Evolutionary conservation across 2,329 filamentous ascomycete genomes (phyloP), one percentile per base, ranked within the genome.

Genomic region (Xylariaceae sp.): DNA sequence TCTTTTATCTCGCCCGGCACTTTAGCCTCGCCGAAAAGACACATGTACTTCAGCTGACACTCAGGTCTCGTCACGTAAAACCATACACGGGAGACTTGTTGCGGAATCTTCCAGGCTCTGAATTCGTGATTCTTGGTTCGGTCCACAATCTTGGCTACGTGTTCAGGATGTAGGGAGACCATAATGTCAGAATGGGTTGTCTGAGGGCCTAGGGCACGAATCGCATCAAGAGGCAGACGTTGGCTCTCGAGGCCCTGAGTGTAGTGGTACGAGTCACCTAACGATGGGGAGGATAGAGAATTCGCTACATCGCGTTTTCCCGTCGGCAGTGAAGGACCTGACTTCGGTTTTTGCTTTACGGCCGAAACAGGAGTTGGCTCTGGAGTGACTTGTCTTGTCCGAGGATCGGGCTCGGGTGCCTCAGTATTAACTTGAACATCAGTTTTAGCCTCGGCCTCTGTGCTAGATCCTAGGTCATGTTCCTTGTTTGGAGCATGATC

Each of bases 51-150:
- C 6, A 87, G 67, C 53, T 78, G 69, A n/a, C 69, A 73, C 7
- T 68, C 64, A 0, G 74, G 78, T 34, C 64, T 69, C 12, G 72
- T 80, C 12, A 75, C 73, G 60, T 84, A 83, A 12, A 87, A 72
- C 84, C 84, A 87, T 61, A 85, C 74, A n/a, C 84, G 80, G 19
- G 69, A 72, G 4, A 85, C 79, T 12, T 75, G 72, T 2, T 71
- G 64, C 1, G 81, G 80, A 27, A 87, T 75, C 47, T 73, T 76
- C 70, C 80, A 85, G 12, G 71, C 69, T 43, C 83, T 74, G 55
- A 80, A 79, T 50, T 86, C 74, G 62, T 84, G 76, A 52, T 81
- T 73, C 52, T 79, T 78, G 2, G 67, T 70, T 1, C 81, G 76
- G 7, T 72, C 67, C 7, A 77, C 61, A 35, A 87, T 79, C 9